These are phyloP conservation scores for Rhynchosporium agropyri DNA, from an alignment of 2,329 filamentous ascomycete genomes.

Conservation along the genomic window DNA sequence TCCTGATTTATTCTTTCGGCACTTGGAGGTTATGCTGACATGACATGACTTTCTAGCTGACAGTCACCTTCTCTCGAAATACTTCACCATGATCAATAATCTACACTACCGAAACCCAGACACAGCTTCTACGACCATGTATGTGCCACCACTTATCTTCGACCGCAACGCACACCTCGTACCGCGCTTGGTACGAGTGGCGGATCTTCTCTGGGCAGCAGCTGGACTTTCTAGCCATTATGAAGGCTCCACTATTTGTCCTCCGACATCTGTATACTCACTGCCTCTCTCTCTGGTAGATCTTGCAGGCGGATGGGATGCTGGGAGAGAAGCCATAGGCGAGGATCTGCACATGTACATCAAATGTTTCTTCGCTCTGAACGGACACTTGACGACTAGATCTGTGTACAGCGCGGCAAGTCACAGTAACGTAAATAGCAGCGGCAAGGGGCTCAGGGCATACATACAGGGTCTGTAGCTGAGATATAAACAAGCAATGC, in stretches of 20 bases:
- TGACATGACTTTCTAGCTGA: slow-evolving; percentile 53
- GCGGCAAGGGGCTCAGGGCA: slow-evolving; percentile 58
- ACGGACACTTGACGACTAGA: slow-evolving; percentile 66
- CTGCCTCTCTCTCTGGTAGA: slow-evolving; percentile 68
- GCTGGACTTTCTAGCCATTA: slow-evolving; percentile 72
- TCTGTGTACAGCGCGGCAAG: slow-evolving; percentile 70
- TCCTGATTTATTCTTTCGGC: neutral
- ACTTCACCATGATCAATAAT: slow-evolving; percentile 65
- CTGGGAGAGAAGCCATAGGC: slow-evolving; percentile 70
- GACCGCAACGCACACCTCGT: slow-evolving; percentile 72
- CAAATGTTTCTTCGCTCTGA: slow-evolving; percentile 76
- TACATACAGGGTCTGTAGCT: slow-evolving; percentile 56
- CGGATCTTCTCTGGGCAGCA: slow-evolving; percentile 72
- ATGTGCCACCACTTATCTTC: slow-evolving; percentile 72
- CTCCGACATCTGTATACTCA: slow-evolving; percentile 75
- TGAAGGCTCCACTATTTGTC: slow-evolving; percentile 62
- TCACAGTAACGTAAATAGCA: slow-evolving; percentile 71
- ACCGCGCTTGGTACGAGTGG: slow-evolving; percentile 68
- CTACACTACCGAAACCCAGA: slow-evolving; percentile 64
- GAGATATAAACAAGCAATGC: slow-evolving; percentile 71
- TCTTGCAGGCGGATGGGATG: slow-evolving; percentile 72
- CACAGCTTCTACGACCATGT: slow-evolving; percentile 64
- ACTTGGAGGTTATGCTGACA: slow-evolving; percentile 2
- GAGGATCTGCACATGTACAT: slow-evolving; percentile 79
- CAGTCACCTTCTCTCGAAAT: slow-evolving; percentile 69